Evolutionary conservation across 2,329 filamentous ascomycete genomes (phyloP), one percentile per base, ranked within the genome.

Genomic region (Venturia oleaginea): DNA sequence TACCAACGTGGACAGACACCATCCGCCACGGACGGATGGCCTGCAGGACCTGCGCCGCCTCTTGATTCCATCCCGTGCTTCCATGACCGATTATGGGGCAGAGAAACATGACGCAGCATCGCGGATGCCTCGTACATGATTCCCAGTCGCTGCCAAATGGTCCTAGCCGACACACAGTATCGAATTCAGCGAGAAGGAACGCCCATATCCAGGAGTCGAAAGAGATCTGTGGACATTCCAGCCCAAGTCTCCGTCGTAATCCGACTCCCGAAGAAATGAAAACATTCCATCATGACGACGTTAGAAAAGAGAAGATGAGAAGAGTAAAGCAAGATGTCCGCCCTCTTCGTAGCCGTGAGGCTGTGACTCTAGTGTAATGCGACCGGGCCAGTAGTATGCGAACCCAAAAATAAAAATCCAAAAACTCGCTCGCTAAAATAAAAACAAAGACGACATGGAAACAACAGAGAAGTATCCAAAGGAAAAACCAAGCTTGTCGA

Each of bases 381-480:
- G 43, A 60, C 63, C 46, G 51, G 38, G 38, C 57, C 64, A 76
- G 77, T 76, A 77, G 76, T 76, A 75, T 76, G 75, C 75, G 74
- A 75, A 72, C 75, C 75, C 76, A 78, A 75, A 74, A 73, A 70
- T 71, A 73, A 70, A 73, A 73, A 72, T 71, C 71, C 69, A 71
- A 69, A 72, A 73, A 73, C 72, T 65, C 75, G 75, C 74, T 77
- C 73, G 74, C 74, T 75, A 78, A 76, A 76, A 74, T 72, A 74
- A 77, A 73, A 67, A 5, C 34, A 37, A 69, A 68, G 69, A 72
- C 68, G 70, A 73, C 76, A 74, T 73, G 73, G 71, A 72, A 76
- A 72, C 74, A 76, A 75, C 76, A 63, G 40, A 59, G 43, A 38
- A 42, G 60, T 76, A 76, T 77, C 74, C 70, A 74, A 73, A 68